Conservation (phyloP, 306 rosid genomes). For the Fragaria nilgerrensis region DNA sequence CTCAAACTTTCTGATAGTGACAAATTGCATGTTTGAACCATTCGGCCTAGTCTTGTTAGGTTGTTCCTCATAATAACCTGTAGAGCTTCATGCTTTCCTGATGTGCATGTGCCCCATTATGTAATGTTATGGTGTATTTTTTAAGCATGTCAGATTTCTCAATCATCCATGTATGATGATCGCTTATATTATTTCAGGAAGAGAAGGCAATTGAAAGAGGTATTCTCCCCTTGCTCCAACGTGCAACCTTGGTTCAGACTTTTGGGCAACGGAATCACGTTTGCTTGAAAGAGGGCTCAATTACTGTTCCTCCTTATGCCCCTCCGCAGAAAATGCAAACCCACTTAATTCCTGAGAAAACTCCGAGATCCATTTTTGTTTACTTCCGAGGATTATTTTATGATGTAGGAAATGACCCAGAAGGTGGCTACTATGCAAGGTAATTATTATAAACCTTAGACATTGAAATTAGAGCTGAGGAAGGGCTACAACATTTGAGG, state of each 20-base stretch:
- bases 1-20: not conserved
- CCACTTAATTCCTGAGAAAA: slow-evolving; percentile 73
- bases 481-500: slow-evolving; percentile 10
- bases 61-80: not conserved
- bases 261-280: slow-evolving; percentile 91
- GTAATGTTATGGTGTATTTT: slow-evolving; percentile 4
- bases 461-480: not conserved
- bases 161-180: not conserved
- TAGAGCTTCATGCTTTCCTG: slow-evolving; percentile 10
- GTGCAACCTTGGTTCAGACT: slow-evolving; percentile 89
- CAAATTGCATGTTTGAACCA: slow-evolving; percentile 8
- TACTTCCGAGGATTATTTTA: slow-evolving; percentile 88
- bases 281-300: slow-evolving; percentile 80
- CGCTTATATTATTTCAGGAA: slow-evolving; percentile 49
- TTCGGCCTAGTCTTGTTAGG: not conserved
- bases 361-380: slow-evolving; percentile 83
- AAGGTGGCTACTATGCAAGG: slow-evolving; percentile 98
- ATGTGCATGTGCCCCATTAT: slow-evolving; percentile 12
- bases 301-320: slow-evolving; percentile 90
- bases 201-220: slow-evolving; percentile 94
- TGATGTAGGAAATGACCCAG: slow-evolving; percentile 95
- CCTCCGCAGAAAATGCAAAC: slow-evolving; percentile 93
- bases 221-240: slow-evolving; percentile 69
- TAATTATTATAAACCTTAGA: slow-evolving; percentile 24
- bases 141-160: not conserved